These are phyloP conservation scores for Fagus crenata DNA, from an alignment of 306 rosid species.

Conservation along the genomic window DNA sequence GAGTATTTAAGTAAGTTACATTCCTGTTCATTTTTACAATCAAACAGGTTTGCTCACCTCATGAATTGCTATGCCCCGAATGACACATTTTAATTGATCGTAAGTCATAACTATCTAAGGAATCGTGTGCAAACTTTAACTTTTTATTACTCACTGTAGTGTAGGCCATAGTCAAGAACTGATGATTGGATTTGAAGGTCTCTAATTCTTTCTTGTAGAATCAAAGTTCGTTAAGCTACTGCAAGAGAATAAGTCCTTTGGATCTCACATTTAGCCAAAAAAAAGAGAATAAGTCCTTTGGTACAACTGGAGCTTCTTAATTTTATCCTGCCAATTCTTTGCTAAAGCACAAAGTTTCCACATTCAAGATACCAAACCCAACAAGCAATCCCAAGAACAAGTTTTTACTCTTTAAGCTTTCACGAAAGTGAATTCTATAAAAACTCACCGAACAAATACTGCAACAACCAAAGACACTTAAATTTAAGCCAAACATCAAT, in stretches of 20 bases:
- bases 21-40: too few relatives aligned
- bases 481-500: neutral
- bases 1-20: too few relatives aligned
- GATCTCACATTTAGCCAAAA: neutral
- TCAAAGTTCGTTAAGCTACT: neutral
- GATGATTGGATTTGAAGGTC: too few relatives aligned
- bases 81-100: too few relatives aligned
- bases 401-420: neutral
- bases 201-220: neutral
- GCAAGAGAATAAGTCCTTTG: conserved; percentile 23
- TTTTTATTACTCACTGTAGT: too few relatives aligned
- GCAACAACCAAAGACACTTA: neutral
- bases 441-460: conserved; percentile 15
- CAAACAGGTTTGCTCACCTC: too few relatives aligned
- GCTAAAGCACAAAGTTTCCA: conserved; percentile 46
- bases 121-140: too few relatives aligned
- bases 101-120: too few relatives aligned
- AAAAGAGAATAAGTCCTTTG: conserved; percentile 23
- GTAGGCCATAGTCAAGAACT: too few relatives aligned
- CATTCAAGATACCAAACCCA: conserved; percentile 63
- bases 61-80: too few relatives aligned
- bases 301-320: conserved; percentile 20
- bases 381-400: conserved; percentile 52
- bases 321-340: conserved; percentile 36
- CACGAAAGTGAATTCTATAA: conserved; percentile 33